A percentile compares a stretch with the other conserved stretches of the same genome.
Evolutionary conservation across 2,329 filamentous ascomycete genomes (phyloP).

Genomic region (Exophiala aquamarina): DNA sequence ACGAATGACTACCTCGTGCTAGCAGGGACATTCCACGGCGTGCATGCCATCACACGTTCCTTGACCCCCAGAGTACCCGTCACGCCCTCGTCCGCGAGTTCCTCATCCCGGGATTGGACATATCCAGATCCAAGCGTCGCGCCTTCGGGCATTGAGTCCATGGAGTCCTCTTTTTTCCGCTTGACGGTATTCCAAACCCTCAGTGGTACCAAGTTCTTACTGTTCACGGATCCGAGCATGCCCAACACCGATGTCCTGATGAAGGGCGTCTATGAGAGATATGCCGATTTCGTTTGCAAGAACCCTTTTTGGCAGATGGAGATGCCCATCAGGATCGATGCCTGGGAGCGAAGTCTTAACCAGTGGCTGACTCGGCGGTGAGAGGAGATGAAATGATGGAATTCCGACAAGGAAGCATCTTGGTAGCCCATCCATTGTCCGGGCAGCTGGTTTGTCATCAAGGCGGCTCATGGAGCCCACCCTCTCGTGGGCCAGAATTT

Average conservation of each 20-base stretch:
- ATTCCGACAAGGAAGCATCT: too few species aligned
- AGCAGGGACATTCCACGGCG: slow-evolving; percentile 93
- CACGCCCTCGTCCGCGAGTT: slow-evolving; percentile 30
- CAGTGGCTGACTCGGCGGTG: slow-evolving; percentile 69
- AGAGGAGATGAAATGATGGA: slow-evolving; percentile 1
- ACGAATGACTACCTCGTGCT: slow-evolving; percentile 97
- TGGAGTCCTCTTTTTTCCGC: slow-evolving; percentile 92
- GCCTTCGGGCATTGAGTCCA: slow-evolving; percentile 75
- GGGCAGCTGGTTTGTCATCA: too few species aligned
- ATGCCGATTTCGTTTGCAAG: slow-evolving; percentile 98
- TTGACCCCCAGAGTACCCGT: slow-evolving; percentile 47
- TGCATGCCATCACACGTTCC: slow-evolving; percentile 64
- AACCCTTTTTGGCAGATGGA: slow-evolving; percentile 98
- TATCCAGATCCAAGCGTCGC: slow-evolving; percentile 35
- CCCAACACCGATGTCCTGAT: slow-evolving; percentile 83
- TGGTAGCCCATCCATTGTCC: too few species aligned
- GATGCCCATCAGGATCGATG: slow-evolving; percentile 94
- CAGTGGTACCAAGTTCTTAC: slow-evolving; percentile 90
- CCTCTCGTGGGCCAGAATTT: too few species aligned
- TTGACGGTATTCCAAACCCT: slow-evolving; percentile 94
- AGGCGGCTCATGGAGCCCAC: too few species aligned
- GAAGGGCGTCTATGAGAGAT: slow-evolving; percentile 86
- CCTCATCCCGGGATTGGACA: slow-evolving; percentile 28
- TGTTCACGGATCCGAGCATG: slow-evolving; percentile 90
- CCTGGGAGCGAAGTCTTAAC: slow-evolving; percentile 83